Conservation (phyloP, 139 green algal genomes). For the Picochlorum sp. region DNA sequence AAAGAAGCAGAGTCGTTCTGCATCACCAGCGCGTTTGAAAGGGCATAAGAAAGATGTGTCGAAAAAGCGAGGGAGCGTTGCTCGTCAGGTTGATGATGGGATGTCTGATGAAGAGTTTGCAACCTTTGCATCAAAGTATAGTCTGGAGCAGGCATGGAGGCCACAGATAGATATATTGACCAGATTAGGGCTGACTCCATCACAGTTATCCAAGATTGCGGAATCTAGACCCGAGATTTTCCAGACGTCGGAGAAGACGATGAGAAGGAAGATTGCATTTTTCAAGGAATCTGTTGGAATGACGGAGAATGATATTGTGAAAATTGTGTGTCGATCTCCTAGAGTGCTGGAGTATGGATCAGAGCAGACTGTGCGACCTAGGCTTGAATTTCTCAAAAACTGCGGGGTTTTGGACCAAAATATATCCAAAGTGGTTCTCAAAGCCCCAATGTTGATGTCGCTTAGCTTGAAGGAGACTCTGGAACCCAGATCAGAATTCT, state of each 20-base stretch:
- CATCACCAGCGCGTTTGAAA: slow-evolving; percentile 1
- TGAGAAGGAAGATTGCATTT: slow-evolving; percentile 38
- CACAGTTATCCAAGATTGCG: slow-evolving; percentile 19
- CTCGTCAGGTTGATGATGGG: neutral
- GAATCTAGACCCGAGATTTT: slow-evolving; percentile 23
- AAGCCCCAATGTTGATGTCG: slow-evolving; percentile 41
- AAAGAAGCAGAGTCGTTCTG: neutral
- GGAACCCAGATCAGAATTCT: slow-evolving; percentile 34
- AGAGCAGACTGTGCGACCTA: slow-evolving; percentile 34
- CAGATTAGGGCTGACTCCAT: slow-evolving; percentile 12
- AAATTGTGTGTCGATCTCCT: slow-evolving; percentile 46
- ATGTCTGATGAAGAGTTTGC: slow-evolving; percentile 10
- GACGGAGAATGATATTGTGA: slow-evolving; percentile 33
- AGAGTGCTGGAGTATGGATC: slow-evolving; percentile 41
- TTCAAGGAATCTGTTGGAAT: slow-evolving; percentile 31
- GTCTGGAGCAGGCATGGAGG: slow-evolving; percentile 15
- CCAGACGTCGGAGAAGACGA: slow-evolving; percentile 18
- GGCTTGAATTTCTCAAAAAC: slow-evolving; percentile 46
- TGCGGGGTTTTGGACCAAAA: slow-evolving; percentile 31
- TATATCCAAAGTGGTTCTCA: slow-evolving; percentile 37
- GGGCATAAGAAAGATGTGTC: neutral
- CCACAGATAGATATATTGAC: slow-evolving; percentile 26
- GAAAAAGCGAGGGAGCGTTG: neutral
- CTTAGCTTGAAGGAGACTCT: slow-evolving; percentile 41
- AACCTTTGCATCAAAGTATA: slow-evolving; percentile 5